These are phyloP conservation scores for Arthonia radiata DNA, from an alignment of 495 filamentous ascomycete genomes.

Conservation along the genomic window DNA sequence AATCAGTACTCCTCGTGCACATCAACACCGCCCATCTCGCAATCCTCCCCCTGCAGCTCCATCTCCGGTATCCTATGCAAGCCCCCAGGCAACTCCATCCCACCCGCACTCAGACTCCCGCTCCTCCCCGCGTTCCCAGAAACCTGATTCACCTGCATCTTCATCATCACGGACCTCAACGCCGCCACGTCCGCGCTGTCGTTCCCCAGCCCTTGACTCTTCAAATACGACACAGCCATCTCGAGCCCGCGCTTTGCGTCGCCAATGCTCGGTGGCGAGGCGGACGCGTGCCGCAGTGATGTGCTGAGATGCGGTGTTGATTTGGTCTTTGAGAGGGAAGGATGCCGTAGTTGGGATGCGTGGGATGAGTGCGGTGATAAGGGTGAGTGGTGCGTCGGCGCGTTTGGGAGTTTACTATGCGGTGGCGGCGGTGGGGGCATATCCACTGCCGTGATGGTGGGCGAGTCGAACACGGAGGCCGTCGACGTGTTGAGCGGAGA, in stretches of 20 bases:
- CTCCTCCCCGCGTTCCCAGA: constrained; percentile 36
- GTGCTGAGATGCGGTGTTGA: constrained; percentile 33
- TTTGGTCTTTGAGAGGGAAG: constrained; percentile 18
- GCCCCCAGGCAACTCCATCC: constrained; percentile 29
- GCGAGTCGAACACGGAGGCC: constrained; percentile 43
- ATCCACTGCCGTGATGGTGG: constrained; percentile 30
- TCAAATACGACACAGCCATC: constrained; percentile 63
- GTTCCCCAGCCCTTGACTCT: constrained; percentile 44
- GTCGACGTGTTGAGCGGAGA: constrained; percentile 32
- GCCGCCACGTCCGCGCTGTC: constrained; percentile 45
- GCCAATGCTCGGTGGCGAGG: too few relatives aligned
- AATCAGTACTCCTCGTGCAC: too few relatives aligned
- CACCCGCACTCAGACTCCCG: constrained; percentile 15
- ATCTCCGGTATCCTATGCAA: constrained; percentile 41
- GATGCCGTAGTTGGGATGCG: constrained; percentile 9
- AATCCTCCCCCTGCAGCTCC: constrained; percentile 25
- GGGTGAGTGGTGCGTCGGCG: constrained; percentile 17
- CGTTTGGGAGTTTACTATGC: constrained; percentile 16
- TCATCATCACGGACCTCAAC: constrained; percentile 60
- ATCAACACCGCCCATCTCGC: too few relatives aligned
- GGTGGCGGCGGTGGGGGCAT: constrained; percentile 23
- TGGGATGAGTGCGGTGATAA: constrained; percentile 15
- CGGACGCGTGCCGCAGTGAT: too few relatives aligned
- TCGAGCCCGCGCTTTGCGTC: constrained; percentile 73
- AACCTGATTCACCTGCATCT: constrained; percentile 74